Evolutionary conservation across 1,284 basidiomycete species (phyloP).

Genomic region (Malassezia restricta): DNA sequence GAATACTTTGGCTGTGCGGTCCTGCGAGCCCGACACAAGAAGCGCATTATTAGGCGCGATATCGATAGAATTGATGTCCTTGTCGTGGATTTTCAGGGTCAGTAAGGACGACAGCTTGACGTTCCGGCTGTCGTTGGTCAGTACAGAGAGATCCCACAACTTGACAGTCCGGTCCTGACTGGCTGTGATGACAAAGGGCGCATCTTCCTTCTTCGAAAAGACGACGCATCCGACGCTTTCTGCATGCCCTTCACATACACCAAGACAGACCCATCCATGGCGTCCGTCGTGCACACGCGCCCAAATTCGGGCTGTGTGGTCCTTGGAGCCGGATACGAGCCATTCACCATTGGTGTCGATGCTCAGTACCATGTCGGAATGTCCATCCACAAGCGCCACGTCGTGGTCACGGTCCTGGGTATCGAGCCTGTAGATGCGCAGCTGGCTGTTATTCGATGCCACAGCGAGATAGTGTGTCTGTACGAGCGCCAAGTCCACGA

Average conservation of each 20-base stretch:
- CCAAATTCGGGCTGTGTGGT: constrained; percentile 79
- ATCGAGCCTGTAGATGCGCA: constrained; percentile 63
- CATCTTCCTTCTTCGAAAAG: constrained; percentile 47
- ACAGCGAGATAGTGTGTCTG: constrained; percentile 70
- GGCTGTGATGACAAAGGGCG: constrained; percentile 60
- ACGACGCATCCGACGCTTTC: constrained; percentile 86
- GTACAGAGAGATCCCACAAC: constrained; percentile 66
- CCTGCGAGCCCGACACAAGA: constrained; percentile 87
- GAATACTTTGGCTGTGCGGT: constrained; percentile 84
- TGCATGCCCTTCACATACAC: constrained; percentile 79
- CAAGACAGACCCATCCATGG: constrained; percentile 64
- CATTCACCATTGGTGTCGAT: constrained; percentile 61
- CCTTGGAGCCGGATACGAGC: constrained; percentile 82
- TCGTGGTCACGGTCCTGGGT: constrained; percentile 17
- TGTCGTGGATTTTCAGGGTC: constrained; percentile 91
- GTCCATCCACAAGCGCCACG: constrained; percentile 47
- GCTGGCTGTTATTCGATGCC: constrained; percentile 85
- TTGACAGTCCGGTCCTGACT: constrained; percentile 95
- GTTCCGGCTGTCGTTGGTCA: constrained; percentile 14
- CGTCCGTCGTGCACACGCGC: constrained; percentile 33
- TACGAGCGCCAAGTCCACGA: constrained; percentile 62
- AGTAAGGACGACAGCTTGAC: constrained; percentile 60
- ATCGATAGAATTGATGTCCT: constrained; percentile 95
- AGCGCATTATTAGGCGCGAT: constrained; percentile 78
- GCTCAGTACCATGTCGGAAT: constrained; percentile 80